phyloP scores from a whole-genome alignment of 768 basidiomycete genomes.

The Leccinellum luteum region DNA sequence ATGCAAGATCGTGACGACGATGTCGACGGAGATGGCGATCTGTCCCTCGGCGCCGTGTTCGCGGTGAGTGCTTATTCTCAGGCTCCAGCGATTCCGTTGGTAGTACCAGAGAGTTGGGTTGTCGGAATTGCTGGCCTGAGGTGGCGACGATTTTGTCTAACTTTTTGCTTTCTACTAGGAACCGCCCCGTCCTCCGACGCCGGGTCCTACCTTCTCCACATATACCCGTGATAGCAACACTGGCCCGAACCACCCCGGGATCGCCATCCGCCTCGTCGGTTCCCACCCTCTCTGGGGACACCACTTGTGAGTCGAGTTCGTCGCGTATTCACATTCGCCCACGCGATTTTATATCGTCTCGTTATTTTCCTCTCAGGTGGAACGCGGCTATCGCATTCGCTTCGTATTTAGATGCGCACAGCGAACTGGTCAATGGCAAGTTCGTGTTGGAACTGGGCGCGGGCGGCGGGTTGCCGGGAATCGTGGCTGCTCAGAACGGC shows the following conservation, averaged over 20 bases:
- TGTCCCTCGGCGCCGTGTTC: neutral
- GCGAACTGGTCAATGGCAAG: conserved; percentile 41
- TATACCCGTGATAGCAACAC: conserved; percentile 38
- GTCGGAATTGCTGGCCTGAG: no score
- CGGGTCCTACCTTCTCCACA: conserved; percentile 52
- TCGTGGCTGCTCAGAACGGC: conserved; percentile 69
- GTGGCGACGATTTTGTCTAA: neutral
- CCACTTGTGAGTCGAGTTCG: conserved; percentile 51
- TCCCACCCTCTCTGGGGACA: conserved; percentile 83
- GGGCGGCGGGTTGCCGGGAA: conserved; percentile 84
- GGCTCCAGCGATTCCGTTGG: no score
- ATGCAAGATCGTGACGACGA: neutral
- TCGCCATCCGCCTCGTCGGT: conserved; percentile 71
- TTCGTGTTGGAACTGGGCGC: conserved; percentile 88
- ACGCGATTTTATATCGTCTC: neutral
- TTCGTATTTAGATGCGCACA: conserved; percentile 59
- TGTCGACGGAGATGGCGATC: neutral
- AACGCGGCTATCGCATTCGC: conserved; percentile 76
- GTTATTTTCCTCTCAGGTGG: conserved; percentile 49
- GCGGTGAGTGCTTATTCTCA: neutral
- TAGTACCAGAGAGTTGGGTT: no score
- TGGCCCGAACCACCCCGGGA: conserved; percentile 21
- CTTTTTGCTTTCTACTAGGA: conserved; percentile 37
- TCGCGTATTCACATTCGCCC: no score
- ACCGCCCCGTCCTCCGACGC: conserved; percentile 63